Evolutionary conservation across 139 green algal genomes (phyloP).

Genomic region (Ettlia oleoabundans): DNA sequence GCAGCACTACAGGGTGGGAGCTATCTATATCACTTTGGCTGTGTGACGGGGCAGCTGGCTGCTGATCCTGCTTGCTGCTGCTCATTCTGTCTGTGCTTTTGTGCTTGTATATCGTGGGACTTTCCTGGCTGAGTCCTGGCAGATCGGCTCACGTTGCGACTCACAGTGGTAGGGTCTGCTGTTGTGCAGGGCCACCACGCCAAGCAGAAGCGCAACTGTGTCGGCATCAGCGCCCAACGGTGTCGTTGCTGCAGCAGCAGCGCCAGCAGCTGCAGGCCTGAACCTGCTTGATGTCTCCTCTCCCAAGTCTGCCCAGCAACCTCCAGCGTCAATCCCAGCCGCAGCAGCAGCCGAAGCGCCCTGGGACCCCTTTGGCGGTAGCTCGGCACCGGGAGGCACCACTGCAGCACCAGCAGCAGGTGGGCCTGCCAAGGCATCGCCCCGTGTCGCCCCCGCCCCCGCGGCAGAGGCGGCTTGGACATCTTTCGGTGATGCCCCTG

Average conservation of each 20-base stretch:
- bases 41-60: too few relatives aligned
- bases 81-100: too few relatives aligned
- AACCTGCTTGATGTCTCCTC: conserved; percentile 18
- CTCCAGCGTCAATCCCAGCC: neutral
- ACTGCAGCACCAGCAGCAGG: neutral
- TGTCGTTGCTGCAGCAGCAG: too few relatives aligned
- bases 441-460: neutral
- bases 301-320: conserved; percentile 11
- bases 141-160: too few relatives aligned
- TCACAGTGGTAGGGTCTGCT: too few relatives aligned
- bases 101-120: too few relatives aligned
- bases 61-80: too few relatives aligned
- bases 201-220: neutral
- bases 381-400: neutral
- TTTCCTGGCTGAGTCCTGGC: too few relatives aligned
- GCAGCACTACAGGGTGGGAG: neutral
- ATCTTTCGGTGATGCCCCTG: conserved; percentile 17
- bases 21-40: too few relatives aligned
- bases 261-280: too few relatives aligned
- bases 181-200: neutral
- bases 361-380: conserved; percentile 23
- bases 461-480: conserved; percentile 20
- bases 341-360: conserved; percentile 9
- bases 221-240: neutral
- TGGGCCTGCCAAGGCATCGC: neutral